Conservation (phyloP, 257 asterid species). For the Solanum peruvianum region DNA sequence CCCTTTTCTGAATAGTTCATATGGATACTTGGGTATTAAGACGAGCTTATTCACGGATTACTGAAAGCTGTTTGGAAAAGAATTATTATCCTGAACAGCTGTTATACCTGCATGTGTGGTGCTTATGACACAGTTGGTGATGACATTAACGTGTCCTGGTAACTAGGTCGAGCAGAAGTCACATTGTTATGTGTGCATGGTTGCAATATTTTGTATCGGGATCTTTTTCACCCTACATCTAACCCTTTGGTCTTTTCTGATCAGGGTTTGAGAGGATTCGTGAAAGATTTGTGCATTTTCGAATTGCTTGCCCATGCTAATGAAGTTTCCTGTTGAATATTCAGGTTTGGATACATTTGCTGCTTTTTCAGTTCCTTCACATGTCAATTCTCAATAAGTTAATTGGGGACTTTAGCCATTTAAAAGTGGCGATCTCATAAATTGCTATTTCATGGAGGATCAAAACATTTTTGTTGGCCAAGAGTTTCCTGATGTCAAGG, state of each 20-base stretch:
- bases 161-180: neutral
- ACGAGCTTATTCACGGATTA: neutral
- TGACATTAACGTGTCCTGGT: neutral
- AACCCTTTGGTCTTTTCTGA: neutral
- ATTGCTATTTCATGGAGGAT: conserved; percentile 40
- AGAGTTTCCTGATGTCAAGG: conserved; percentile 66
- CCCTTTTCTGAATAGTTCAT: neutral
- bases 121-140: neutral
- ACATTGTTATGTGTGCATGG: neutral
- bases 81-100: neutral
- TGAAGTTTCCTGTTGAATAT: neutral
- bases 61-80: neutral
- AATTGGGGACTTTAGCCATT: neutral
- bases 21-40: neutral
- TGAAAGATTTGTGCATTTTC: neutral
- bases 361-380: neutral
- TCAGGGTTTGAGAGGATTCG: neutral
- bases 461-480: conserved; percentile 40
- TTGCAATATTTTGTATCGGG: neutral
- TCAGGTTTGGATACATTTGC: neutral
- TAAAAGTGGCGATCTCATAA: neutral
- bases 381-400: neutral
- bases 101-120: neutral
- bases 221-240: neutral
- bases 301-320: neutral